These are phyloP conservation scores for Fraxinus xanthoxyloides DNA, from an alignment of 305 asterid genomes.

Conservation along the genomic window DNA sequence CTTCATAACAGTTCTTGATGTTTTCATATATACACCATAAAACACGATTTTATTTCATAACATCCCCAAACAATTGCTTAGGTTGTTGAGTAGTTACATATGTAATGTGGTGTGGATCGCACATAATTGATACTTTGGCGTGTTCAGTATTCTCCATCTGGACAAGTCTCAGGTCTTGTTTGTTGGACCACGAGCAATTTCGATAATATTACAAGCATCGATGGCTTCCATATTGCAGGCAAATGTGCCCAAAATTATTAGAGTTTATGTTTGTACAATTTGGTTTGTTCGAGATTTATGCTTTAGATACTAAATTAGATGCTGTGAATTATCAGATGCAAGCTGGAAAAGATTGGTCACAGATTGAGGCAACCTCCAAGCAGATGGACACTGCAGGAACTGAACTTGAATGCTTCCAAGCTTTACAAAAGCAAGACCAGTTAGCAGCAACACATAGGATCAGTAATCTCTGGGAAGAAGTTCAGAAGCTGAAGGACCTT, in stretches of 20 bases:
- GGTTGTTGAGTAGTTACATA: neutral
- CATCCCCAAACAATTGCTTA: neutral
- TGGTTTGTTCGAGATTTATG: neutral
- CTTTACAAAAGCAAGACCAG: conserved; percentile 77
- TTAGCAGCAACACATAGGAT: conserved; percentile 70
- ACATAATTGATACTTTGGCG: neutral
- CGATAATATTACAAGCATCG: neutral
- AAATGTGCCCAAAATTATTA: neutral
- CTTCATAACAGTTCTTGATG: neutral
- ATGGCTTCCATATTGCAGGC: neutral
- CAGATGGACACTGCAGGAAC: conserved; percentile 83
- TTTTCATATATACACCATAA: neutral
- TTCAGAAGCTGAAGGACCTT: conserved; percentile 89
- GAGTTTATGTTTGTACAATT: too few species aligned
- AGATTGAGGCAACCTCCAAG: conserved; percentile 67
- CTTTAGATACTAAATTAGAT: conserved; percentile 15
- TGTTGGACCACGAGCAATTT: neutral
- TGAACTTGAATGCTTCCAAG: conserved; percentile 82
- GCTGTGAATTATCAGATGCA: conserved; percentile 46
- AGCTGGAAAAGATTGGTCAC: conserved; percentile 68
- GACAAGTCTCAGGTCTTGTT: neutral
- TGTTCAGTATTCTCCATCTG: neutral
- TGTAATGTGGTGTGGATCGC: neutral
- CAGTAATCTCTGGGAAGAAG: conserved; percentile 91
- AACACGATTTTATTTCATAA: neutral